Percentiles rank a stretch among this genome's conserved stretches.
phyloP scores from a whole-genome alignment of 1,139 yeast genomes.

The Scheffersomyces titani region DNA sequence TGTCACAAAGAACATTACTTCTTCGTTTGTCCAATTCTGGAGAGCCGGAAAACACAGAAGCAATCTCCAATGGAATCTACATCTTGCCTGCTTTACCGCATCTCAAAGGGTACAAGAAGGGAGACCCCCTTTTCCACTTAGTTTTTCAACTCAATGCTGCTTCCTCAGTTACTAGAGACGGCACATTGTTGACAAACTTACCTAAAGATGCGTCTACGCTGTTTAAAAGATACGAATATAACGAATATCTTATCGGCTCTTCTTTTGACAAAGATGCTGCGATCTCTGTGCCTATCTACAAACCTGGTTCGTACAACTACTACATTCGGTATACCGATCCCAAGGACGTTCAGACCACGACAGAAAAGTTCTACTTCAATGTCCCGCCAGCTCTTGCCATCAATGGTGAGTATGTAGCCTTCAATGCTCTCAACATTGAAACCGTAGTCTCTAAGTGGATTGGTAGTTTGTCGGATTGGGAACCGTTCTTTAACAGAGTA shows the following conservation, averaged over 20 bases:
- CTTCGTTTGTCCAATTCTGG: conserved; percentile 58
- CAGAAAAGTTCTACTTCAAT: conserved; percentile 69
- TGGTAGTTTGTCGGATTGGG: conserved; percentile 71
- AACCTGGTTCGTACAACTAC: conserved; percentile 82
- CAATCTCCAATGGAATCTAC: conserved; percentile 57
- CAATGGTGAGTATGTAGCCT: conserved; percentile 58
- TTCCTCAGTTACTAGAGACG: conserved; percentile 68
- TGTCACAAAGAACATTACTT: conserved; percentile 29
- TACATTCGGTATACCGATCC: conserved; percentile 52
- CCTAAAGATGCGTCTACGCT: conserved; percentile 45
- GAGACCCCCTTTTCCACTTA: conserved; percentile 54
- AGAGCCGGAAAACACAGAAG: conserved; percentile 52
- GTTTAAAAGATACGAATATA: conserved; percentile 60
- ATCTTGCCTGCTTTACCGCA: conserved; percentile 62
- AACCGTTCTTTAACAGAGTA: conserved; percentile 58
- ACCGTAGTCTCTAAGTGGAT: conserved; percentile 91
- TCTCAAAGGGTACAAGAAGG: conserved; percentile 34
- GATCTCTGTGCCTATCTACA: conserved; percentile 60
- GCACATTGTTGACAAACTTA: conserved; percentile 72
- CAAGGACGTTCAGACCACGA: conserved; percentile 33
- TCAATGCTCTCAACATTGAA: conserved; percentile 82
- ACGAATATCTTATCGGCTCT: conserved; percentile 45
- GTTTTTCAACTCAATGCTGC: conserved; percentile 74
- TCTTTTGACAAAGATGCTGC: conserved; percentile 62
- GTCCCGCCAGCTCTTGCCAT: conserved; percentile 77